Conservation (phyloP, 768 basidiomycete genomes). For the Multifurca ochricompacta region DNA sequence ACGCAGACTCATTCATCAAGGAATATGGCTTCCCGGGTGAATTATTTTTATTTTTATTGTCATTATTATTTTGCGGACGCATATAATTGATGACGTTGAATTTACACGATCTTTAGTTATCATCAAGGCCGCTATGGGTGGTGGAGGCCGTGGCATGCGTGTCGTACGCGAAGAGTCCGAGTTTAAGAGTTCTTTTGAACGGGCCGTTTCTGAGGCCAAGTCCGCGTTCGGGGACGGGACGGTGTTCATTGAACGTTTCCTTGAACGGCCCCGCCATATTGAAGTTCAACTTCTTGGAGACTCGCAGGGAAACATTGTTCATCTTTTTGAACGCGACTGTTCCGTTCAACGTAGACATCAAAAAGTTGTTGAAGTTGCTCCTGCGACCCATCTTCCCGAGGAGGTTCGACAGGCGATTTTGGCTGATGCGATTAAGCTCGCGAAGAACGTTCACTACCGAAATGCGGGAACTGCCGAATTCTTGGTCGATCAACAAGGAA, state of each 20-base stretch:
- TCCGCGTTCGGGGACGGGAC: slow-evolving; percentile 97
- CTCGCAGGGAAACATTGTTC: slow-evolving; percentile 86
- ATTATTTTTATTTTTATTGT: slow-evolving; percentile 18
- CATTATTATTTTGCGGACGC: not conserved
- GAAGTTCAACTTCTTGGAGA: slow-evolving; percentile 96
- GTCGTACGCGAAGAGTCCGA: slow-evolving; percentile 92
- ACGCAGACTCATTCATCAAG: slow-evolving; percentile 84
- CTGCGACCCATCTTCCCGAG: slow-evolving; percentile 89
- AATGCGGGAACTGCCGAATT: slow-evolving; percentile 99
- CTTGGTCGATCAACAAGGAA: slow-evolving; percentile 91
- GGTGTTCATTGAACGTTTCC: slow-evolving; percentile 96
- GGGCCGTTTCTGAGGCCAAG: slow-evolving; percentile 92
- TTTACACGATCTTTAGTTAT: slow-evolving; percentile 51
- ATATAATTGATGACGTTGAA: slow-evolving; percentile 5
- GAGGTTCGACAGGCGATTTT: slow-evolving; percentile 85
- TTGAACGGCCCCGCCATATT: slow-evolving; percentile 95
- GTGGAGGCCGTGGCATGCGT: slow-evolving; percentile 98
- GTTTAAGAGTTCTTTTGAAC: slow-evolving; percentile 83
- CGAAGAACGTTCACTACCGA: slow-evolving; percentile 87
- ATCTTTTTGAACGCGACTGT: slow-evolving; percentile 98
- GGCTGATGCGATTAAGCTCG: slow-evolving; percentile 87
- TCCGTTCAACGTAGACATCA: slow-evolving; percentile 98
- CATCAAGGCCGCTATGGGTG: slow-evolving; percentile 99
- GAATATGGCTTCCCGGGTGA: slow-evolving; percentile 91
- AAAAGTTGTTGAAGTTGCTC: slow-evolving; percentile 98